Percentiles rank a stretch among this genome's conserved stretches.
Evolutionary conservation across 345 rosid species (phyloP).

Genomic region (Noccaea bulbosa): DNA sequence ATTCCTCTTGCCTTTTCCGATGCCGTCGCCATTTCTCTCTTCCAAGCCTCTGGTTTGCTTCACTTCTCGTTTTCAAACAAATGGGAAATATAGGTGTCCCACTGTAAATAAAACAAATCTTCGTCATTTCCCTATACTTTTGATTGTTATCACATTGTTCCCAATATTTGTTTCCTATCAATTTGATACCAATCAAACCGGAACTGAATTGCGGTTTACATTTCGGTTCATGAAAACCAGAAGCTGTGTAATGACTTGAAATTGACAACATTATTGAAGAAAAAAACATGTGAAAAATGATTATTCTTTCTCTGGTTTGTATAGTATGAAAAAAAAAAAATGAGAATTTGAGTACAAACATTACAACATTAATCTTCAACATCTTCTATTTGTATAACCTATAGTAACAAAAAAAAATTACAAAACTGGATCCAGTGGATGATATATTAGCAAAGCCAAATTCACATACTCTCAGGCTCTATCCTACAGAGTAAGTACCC

Average conservation of each 20-base stretch:
- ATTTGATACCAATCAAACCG: not conserved
- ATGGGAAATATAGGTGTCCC: not conserved
- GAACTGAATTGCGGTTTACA: not conserved
- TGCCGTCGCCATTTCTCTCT: slow-evolving; percentile 34
- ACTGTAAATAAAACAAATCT: slow-evolving; percentile 4
- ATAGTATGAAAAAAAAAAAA: not conserved
- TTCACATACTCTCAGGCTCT: slow-evolving; percentile 1
- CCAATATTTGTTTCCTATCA: not conserved
- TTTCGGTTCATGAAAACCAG: not conserved
- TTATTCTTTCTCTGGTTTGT: not conserved
- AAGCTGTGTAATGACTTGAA: too few species aligned
- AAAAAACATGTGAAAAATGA: not conserved
- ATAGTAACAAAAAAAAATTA: not conserved
- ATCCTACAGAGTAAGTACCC: slow-evolving; percentile 46
- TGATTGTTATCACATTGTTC: not conserved
- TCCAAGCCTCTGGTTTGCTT: not conserved
- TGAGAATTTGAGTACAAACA: slow-evolving; percentile 4
- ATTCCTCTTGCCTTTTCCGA: slow-evolving; percentile 38
- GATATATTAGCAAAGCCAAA: slow-evolving; percentile 8
- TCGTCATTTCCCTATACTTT: not conserved
- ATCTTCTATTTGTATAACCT: slow-evolving; percentile 24
- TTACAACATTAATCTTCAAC: slow-evolving; percentile 15
- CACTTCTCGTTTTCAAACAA: slow-evolving; percentile 25
- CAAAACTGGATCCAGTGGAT: not conserved
- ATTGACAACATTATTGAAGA: too few species aligned